Evolutionary conservation across 2,329 filamentous ascomycete genomes (phyloP).

Genomic region (Cladosporium sp.): DNA sequence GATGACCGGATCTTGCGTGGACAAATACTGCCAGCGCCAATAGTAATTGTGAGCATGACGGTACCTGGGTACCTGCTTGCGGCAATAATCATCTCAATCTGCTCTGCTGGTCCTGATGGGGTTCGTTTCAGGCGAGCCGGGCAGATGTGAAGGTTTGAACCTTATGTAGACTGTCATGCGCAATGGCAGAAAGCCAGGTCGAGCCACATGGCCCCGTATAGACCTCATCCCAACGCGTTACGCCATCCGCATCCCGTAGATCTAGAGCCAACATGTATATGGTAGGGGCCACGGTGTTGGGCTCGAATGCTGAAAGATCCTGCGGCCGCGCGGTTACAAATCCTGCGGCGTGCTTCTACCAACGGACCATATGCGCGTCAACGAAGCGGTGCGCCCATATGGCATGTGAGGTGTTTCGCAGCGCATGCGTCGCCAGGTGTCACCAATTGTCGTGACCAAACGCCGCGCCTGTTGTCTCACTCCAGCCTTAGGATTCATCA

Average conservation of each 20-base stretch:
- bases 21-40: background rate
- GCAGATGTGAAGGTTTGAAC: conserved; percentile 11
- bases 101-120: background rate
- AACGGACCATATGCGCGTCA: background rate
- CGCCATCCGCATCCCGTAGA: background rate
- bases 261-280: background rate
- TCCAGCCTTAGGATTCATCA: conserved; percentile 1
- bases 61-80: conserved; percentile 7
- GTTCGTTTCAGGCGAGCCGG: conserved; percentile 11
- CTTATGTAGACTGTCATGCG: conserved; percentile 13
- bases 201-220: background rate
- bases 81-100: conserved; percentile 3
- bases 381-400: conserved; percentile 9
- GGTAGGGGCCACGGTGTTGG: conserved; percentile 3
- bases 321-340: conserved; percentile 7
- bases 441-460: background rate
- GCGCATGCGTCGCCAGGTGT: background rate
- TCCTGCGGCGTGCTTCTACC: background rate
- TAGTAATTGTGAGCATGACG: background rate
- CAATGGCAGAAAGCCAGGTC: conserved; percentile 7
- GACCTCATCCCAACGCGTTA: conserved; percentile 8
- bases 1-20: conserved; percentile 10
- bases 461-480: background rate
- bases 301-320: conserved; percentile 7
- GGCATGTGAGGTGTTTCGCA: conserved; percentile 8